Evolutionary conservation across 192 early-diverging fungal genomes (phyloP), one percentile per base, ranked within the genome.

Genomic region (Irineochytrium annulatum): DNA sequence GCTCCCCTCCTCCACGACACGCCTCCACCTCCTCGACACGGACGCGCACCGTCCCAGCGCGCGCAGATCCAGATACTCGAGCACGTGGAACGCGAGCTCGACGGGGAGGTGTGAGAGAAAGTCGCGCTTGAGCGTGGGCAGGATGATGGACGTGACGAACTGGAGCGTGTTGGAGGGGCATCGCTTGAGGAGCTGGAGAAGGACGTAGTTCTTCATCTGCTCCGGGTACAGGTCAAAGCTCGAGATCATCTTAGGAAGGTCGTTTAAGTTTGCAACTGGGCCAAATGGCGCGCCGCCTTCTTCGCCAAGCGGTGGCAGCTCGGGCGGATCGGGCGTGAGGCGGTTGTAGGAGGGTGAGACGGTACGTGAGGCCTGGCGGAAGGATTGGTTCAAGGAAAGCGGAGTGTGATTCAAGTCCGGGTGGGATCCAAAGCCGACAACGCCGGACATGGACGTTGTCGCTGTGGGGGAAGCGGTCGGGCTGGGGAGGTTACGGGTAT

Each of bases 71-170:
- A 99, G 76, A 60, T 87, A 91, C 24, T 79, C 71, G 20, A 97
- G 80, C 65, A 97, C 84, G 51, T 92, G 86, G 45, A 88, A 80
- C 3, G 59, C 45, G 14, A 82, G 66, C 44, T 82, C 80, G 11
- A 77, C 70, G 5, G 77, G 72, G 29, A 78, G 48, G 29, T 65
- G 33, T 5, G 79, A 81, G 5, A 99, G 55, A 72, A 97, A 95
- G 75, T 99, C 94, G 62, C 90, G 84, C 61, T 93, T 91, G 62
- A 98, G 79, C 16, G 87, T 86, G 1, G 97, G 92, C 41, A 91
- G 72, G 55, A 99, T 86, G n/a, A 93, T 73, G 29, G 87, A 84
- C 52, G 87, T 86, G n/a, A 94, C 87, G 75, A 93, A 93, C 73
- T 97, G 93, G 54, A 99, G 81, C 1, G 89, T 87, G 1, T 86